Conservation (phyloP, 805 yeast genomes). For the Lipomyces spencermartinsiae region DNA sequence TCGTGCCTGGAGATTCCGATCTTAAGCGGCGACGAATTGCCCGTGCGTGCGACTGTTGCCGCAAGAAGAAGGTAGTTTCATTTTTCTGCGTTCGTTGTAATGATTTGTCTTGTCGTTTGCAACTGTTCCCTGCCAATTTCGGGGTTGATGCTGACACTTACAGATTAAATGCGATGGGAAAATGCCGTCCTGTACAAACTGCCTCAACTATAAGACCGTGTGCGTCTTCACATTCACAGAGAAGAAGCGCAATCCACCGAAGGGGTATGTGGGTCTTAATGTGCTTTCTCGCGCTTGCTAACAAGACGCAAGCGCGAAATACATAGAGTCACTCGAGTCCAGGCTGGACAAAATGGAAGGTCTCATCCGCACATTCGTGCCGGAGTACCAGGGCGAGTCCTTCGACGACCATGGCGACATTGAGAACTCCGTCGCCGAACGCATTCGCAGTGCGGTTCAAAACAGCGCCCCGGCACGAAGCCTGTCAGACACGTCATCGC, state of each 20-base stretch:
- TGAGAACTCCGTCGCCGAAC: slow-evolving; percentile 3
- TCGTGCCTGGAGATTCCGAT: slow-evolving; percentile 4
- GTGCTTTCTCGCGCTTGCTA: not conserved
- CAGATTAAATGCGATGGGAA: slow-evolving; percentile 51
- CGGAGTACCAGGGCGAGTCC: slow-evolving; percentile 23
- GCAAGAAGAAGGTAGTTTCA: slow-evolving; percentile 46
- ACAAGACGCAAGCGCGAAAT: slow-evolving; percentile 30
- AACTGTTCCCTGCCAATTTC: not conserved
- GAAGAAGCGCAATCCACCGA: slow-evolving; percentile 41
- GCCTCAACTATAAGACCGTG: slow-evolving; percentile 37
- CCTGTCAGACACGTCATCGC: not conserved
- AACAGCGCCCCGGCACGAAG: not conserved
- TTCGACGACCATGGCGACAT: slow-evolving; percentile 6
- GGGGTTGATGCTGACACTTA: not conserved
- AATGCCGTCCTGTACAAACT: slow-evolving; percentile 43
- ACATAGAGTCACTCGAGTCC: slow-evolving; percentile 40
- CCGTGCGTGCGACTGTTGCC: slow-evolving; percentile 58
- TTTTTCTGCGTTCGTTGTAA: not conserved
- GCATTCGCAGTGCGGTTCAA: not conserved
- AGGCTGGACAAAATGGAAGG: slow-evolving; percentile 41
- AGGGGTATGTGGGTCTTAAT: slow-evolving; percentile 26
- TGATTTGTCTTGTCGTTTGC: not conserved
- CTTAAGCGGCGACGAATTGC: slow-evolving; percentile 49
- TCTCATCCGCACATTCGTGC: slow-evolving; percentile 32
- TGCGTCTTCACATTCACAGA: slow-evolving; percentile 42